Evolutionary conservation across 164 flowering plant genomes (phyloP).

Genomic region (Hamamelis virginiana): DNA sequence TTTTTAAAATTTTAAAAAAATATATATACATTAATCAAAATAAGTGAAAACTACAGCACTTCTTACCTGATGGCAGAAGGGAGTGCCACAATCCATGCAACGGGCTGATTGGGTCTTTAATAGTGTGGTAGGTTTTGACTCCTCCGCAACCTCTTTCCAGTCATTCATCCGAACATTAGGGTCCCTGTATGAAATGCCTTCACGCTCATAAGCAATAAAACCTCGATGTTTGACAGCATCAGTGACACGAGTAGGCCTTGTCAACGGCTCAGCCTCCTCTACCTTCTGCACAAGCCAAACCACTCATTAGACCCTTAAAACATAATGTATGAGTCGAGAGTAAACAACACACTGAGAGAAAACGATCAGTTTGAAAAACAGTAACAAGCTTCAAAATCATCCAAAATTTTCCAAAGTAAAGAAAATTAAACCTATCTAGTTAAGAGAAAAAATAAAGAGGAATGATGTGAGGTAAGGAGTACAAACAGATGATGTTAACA

Average conservation of each 20-base stretch:
- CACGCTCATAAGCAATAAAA: slow-evolving; percentile 86
- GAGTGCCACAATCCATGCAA: slow-evolving; percentile 99
- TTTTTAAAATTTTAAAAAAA: background rate
- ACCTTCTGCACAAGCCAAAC: slow-evolving; percentile 30
- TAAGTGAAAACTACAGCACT: background rate
- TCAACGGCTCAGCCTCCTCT: slow-evolving; percentile 31
- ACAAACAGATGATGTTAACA: too few species aligned
- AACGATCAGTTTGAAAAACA: background rate
- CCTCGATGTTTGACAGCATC: slow-evolving; percentile 92
- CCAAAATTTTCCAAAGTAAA: too few species aligned
- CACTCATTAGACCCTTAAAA: slow-evolving; percentile 5
- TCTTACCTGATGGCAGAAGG: slow-evolving; percentile 96
- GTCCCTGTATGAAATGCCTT: slow-evolving; percentile 82
- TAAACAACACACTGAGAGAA: background rate
- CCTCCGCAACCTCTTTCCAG: slow-evolving; percentile 92
- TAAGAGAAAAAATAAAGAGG: too few species aligned
- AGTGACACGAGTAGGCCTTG: slow-evolving; percentile 64
- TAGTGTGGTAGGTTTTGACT: slow-evolving; percentile 68
- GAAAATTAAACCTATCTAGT: too few species aligned
- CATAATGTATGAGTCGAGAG: background rate
- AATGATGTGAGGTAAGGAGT: too few species aligned
- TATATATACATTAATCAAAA: background rate
- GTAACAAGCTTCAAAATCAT: too few species aligned
- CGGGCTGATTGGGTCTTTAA: slow-evolving; percentile 95
- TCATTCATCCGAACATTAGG: slow-evolving; percentile 77